Evolutionary conservation across 768 basidiomycete species (phyloP).

Genomic region (Epithele typhae): DNA sequence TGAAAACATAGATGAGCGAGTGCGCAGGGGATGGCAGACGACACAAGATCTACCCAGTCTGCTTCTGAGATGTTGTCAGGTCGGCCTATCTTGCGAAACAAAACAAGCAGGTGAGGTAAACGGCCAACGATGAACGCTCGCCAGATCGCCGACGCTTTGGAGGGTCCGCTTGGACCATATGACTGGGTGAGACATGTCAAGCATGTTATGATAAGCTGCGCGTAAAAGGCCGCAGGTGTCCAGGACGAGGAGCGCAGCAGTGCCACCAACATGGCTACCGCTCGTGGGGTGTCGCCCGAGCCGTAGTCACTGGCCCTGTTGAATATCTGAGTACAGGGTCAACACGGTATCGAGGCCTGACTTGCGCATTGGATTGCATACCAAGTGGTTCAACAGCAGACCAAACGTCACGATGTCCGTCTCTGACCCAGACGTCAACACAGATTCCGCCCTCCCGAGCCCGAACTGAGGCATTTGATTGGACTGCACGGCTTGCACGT

Average conservation of each 20-base stretch:
- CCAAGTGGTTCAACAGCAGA: constrained; percentile 57
- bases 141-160: constrained; percentile 45
- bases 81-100: constrained; percentile 53
- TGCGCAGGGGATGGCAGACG: too few species aligned
- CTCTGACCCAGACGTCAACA: constrained; percentile 53
- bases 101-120: constrained; percentile 52
- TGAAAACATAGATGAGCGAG: constrained; percentile 2
- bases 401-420: constrained; percentile 63
- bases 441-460: constrained; percentile 49
- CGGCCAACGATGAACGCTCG: constrained; percentile 68
- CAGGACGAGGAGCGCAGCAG: constrained; percentile 23
- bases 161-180: constrained; percentile 21
- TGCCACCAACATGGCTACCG: constrained; percentile 20
- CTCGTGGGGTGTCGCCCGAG: constrained; percentile 44
- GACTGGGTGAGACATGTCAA: constrained; percentile 58
- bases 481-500: constrained; percentile 59
- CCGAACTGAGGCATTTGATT: constrained; percentile 60
- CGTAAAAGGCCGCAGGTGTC: constrained; percentile 24
- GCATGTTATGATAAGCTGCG: constrained; percentile 61
- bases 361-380: constrained; percentile 37
- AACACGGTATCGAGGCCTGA: too few species aligned
- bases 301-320: constrained; percentile 59
- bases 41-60: constrained; percentile 53
- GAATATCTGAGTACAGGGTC: constrained; percentile 52
- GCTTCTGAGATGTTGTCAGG: constrained; percentile 44